Evolutionary conservation across 139 green algal species (phyloP).

Genomic region (Auxenochlorella pyrenoidosa): DNA sequence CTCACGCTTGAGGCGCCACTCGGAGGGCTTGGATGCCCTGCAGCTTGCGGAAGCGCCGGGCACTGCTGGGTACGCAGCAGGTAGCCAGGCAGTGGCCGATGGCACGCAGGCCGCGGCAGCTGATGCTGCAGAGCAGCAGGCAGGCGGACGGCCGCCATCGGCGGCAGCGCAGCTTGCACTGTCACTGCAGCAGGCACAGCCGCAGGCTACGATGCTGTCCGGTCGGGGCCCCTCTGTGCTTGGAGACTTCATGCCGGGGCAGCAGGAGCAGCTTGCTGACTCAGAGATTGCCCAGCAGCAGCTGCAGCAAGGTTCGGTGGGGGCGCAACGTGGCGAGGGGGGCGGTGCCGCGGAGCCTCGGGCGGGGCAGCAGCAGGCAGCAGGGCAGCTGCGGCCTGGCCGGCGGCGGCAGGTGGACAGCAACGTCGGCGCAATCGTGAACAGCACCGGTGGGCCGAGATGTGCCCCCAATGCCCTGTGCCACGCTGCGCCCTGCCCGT

Average conservation of each 20-base stretch:
- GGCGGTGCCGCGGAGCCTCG: background rate
- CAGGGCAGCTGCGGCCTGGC: background rate
- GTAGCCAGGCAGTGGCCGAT: background rate
- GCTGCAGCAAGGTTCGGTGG: background rate
- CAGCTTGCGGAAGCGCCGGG: background rate
- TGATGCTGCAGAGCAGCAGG: background rate
- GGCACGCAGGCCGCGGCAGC: background rate
- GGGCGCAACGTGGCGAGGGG: background rate
- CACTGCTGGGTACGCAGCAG: background rate
- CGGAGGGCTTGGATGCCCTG: background rate
- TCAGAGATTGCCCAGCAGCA: background rate
- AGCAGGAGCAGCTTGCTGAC: background rate
- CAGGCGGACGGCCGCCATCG: background rate
- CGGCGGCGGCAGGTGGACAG: slow-evolving; percentile 29
- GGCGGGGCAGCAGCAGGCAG: slow-evolving; percentile 3
- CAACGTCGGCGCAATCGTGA: slow-evolving; percentile 24
- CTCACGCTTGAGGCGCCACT: slow-evolving; percentile 16
- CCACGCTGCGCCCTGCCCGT: background rate
- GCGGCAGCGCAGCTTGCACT: background rate
- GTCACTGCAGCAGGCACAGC: background rate
- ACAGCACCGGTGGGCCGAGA: background rate
- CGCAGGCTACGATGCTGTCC: slow-evolving; percentile 31
- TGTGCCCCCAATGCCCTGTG: background rate
- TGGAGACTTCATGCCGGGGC: slow-evolving; percentile 21
- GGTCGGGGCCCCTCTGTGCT: slow-evolving; percentile 2